Evolutionary conservation across 768 basidiomycete species (phyloP).

Genomic region (Serendipita indica): DNA sequence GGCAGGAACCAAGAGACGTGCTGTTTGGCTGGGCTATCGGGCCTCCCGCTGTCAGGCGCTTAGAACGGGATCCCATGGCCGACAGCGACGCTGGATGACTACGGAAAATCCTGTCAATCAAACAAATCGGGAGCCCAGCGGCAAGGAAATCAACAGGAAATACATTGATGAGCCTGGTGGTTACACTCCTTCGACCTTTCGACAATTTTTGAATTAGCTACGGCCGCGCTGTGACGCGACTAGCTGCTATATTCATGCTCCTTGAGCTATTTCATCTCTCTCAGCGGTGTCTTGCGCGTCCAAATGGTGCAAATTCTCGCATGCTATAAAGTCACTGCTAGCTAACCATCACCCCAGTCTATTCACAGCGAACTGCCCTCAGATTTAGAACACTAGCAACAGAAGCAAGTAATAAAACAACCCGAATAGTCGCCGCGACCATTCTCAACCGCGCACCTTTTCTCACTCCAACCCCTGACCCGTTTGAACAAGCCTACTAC

Average conservation of each 20-base stretch:
- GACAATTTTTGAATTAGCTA: no score
- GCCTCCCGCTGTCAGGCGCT: background rate
- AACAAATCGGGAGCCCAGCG: no score
- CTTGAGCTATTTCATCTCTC: conserved; percentile 9
- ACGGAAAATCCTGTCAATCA: no score
- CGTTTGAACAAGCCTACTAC: conserved; percentile 70
- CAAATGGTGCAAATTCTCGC: background rate
- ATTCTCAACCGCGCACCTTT: conserved; percentile 67
- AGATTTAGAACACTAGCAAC: background rate
- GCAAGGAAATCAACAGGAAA: no score
- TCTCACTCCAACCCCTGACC: conserved; percentile 51
- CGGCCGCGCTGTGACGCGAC: no score
- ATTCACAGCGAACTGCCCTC: background rate
- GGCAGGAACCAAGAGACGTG: background rate
- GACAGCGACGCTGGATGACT: background rate
- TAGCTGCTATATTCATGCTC: no score
- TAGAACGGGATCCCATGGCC: background rate
- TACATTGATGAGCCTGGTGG: no score
- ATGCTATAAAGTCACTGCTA: background rate
- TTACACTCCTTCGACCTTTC: no score
- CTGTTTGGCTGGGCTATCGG: background rate
- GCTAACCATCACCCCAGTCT: background rate
- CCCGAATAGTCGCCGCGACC: conserved; percentile 32
- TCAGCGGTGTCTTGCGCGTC: conserved; percentile 2
- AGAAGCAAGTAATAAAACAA: background rate